A percentile compares a stretch with the other conserved stretches of the same genome.
Evolutionary conservation across 139 green algal genomes (phyloP).

Genomic region (Choricystis sp.): DNA sequence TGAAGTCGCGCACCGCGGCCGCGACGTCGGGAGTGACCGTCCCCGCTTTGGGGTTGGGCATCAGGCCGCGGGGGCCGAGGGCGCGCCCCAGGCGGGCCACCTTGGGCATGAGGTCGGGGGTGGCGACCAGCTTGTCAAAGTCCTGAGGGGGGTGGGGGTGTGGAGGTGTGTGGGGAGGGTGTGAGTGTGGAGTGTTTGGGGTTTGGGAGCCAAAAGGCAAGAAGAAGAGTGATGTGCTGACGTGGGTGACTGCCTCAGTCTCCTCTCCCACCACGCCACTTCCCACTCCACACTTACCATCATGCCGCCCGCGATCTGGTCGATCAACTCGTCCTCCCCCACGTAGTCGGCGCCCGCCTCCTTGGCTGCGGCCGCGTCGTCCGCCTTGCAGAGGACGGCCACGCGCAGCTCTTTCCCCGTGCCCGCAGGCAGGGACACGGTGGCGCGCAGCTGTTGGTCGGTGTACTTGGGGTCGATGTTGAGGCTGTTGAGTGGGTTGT

Average conservation of each 20-base stretch:
- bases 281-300: too few species aligned
- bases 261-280: too few species aligned
- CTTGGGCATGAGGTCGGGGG: conserved; percentile 99
- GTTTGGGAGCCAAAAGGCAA: too few species aligned
- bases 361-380: conserved; percentile 64
- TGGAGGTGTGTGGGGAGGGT: too few species aligned
- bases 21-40: conserved; percentile 96
- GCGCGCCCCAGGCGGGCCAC: conserved; percentile 89
- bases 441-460: conserved; percentile 97
- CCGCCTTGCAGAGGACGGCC: conserved; percentile 77
- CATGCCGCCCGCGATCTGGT: conserved; percentile 84
- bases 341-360: conserved; percentile 79
- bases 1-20: conserved; percentile 87
- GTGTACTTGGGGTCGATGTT: conserved; percentile 85
- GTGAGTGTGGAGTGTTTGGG: too few species aligned
- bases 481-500: too few species aligned
- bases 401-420: conserved; percentile 89
- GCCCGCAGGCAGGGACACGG: conserved; percentile 79
- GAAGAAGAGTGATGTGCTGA: too few species aligned
- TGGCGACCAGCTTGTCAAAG: conserved; percentile 98
- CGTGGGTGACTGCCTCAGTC: too few species aligned
- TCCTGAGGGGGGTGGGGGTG: too few species aligned
- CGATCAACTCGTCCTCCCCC: conserved; percentile 86
- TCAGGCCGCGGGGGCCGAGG: conserved; percentile 87
- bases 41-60: conserved; percentile 99